Conservation (phyloP, 495 filamentous ascomycete genomes). For the Hyaloscypha finlandica region DNA sequence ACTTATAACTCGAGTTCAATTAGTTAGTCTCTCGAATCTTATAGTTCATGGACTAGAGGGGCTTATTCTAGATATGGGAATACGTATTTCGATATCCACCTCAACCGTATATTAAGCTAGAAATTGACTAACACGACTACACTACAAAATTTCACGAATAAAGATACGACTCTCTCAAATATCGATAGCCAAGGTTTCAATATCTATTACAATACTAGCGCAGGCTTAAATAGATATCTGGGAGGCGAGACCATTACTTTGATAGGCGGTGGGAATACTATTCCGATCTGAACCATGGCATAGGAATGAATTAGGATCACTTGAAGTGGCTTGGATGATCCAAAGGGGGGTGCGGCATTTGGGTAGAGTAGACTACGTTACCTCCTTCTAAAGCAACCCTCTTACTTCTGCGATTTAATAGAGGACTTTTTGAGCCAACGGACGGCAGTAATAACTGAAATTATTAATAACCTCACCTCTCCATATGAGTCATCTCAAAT, state of each 20-base stretch:
- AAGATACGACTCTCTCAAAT: conserved; percentile 2
- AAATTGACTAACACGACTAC: conserved; percentile 15
- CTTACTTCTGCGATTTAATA: no score
- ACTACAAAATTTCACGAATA: conserved; percentile 16
- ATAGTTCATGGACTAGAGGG: conserved; percentile 14
- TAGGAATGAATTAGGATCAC: background rate
- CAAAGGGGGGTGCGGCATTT: no score
- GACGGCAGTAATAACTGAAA: no score
- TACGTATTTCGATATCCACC: conserved; percentile 12
- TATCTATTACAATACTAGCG: conserved; percentile 15
- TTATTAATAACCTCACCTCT: no score
- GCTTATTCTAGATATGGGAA: conserved; percentile 17
- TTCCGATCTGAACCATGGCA: background rate
- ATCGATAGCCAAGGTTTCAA: conserved; percentile 19
- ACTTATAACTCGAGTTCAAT: conserved; percentile 18
- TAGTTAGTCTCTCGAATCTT: conserved; percentile 3
- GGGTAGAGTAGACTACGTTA: no score
- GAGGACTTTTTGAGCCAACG: no score
- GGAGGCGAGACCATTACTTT: conserved; percentile 8
- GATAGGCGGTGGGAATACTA: conserved; percentile 14
- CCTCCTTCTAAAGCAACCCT: no score
- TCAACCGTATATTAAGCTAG: conserved; percentile 13
- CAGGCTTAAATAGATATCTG: conserved; percentile 6
- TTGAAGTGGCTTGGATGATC: no score
- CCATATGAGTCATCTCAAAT: no score